Base-by-base conservation (phyloP, 768 basidiomycete species). In the Xerocomellus amylosporus region DNA sequence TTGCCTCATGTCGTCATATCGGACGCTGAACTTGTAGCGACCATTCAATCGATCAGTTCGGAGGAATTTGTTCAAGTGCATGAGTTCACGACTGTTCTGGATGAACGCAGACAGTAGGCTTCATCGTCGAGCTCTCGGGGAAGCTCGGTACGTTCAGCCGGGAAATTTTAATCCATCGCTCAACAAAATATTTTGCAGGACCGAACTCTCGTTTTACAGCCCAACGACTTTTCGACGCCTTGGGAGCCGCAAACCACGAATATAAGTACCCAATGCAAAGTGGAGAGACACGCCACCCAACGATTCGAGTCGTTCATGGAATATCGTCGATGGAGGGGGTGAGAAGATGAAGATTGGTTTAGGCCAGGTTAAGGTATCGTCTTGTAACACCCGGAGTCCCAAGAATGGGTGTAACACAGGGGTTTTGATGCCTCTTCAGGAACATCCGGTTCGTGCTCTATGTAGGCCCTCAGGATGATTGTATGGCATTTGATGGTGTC, bases 351-450 rank as follows among this genome's bases (percentile, higher is more conserved):
- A 46, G 17, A 42, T 49, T 19, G 51, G 56, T 22, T 19, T 56
- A 2, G 52, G 53, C 4, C 63, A 62, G 53, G 30, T 59, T 31
- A 65, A 62, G 43, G 54, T 58, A 53, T 53, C 13, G 56, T 64
- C 22, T 17, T 64, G 37, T 30, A n/a, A 0, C 36, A 51, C 5
- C 30, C 13, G 4, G 42, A 46, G 17, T 31, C 46, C 17, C 41
- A 33, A 6, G 56, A 56, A 10, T 59, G 60, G 60, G 41, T 64
- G 62, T 56, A 3, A 28, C 37, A 6, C 30, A n/a, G 9, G 62
- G 55, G 33, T 24, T 63, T 7, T 58, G 45, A 58, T 8, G 14
- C 13, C 37, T 20, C 4, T 26, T 28, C 12, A n/a, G 20, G 22
- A 31, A 45, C 8, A 4, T 20, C 26, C 22, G 19, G 30, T 31